Evolutionary conservation across 441 rosid species (phyloP), one percentile per base, ranked within the genome.

Genomic region (Codiaeum variegatum): DNA sequence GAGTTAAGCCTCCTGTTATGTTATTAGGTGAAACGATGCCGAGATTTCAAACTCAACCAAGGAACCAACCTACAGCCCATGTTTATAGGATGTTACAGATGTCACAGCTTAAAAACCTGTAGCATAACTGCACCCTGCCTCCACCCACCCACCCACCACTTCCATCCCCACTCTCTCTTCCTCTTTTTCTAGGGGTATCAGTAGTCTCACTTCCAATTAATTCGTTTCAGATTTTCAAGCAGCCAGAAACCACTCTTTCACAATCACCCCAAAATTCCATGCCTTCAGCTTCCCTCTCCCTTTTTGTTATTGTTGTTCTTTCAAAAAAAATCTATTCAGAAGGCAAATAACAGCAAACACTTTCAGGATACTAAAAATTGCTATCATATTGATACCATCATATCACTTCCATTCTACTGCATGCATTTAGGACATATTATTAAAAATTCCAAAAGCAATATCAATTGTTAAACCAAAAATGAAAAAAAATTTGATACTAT

Each of bases 381-480:
- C n/a, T n/a, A n/a, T n/a, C n/a, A n/a, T n/a, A n/a, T n/a, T n/a
- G n/a, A n/a, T n/a, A n/a, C n/a, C n/a, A n/a, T n/a, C n/a, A n/a
- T n/a, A n/a, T n/a, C n/a, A n/a, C 8, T 16, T 19, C 11, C 40
- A 63, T 54, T 56, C 29, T 63, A 38, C 29, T 18, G 29, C 46
- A 58, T 29, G 55, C 60, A 66, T 58, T 40, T 51, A 15, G 54
- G 78, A 62, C 46, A 36, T 18, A 42, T 34, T 29, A 69, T 29
- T 24, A 31, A 21, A 56, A 47, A 62, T 40, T n/a, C 29, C 23
- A 64, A 36, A 7, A 36, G 62, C 31, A 49, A 60, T 36, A 71
- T 26, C 16, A 69, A 23, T 16, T 28, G 19, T 23, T 42, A 68
- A 34, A 40, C 52, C 44, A 51, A 36, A 12, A 72, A 58, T n/a